Conservation (phyloP, 768 basidiomycete genomes). For the Dentipellis fragilis region DNA sequence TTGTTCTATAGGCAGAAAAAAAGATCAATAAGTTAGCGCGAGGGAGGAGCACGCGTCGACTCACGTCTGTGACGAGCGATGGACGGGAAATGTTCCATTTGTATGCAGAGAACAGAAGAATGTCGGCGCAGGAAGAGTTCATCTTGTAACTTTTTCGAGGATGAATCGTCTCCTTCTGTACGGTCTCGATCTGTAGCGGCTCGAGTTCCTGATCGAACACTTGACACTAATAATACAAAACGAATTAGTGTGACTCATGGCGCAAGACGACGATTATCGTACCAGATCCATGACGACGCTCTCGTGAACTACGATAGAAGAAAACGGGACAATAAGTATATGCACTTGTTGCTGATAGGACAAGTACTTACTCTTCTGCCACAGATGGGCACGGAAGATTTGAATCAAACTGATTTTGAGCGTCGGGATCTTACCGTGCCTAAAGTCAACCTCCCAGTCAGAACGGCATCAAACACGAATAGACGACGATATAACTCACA, state of each 20-base stretch:
- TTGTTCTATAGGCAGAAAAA: slow-evolving; percentile 46
- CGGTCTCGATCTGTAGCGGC: slow-evolving; percentile 96
- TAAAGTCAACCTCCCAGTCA: slow-evolving; percentile 20
- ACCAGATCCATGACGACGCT: slow-evolving; percentile 89
- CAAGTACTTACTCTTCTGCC: slow-evolving; percentile 87
- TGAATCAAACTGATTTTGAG: slow-evolving; percentile 98
- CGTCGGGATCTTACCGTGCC: slow-evolving; percentile 97
- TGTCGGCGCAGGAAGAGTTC: slow-evolving; percentile 99
- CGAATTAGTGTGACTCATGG: background rate
- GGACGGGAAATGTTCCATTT: slow-evolving; percentile 99
- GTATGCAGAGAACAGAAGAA: slow-evolving; percentile 91
- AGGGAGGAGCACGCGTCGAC: slow-evolving; percentile 16
- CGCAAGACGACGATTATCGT: slow-evolving; percentile 9
- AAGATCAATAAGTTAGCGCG: slow-evolving; percentile 2
- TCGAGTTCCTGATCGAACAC: slow-evolving; percentile 99
- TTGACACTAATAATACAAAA: slow-evolving; percentile 64
- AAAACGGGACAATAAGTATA: slow-evolving; percentile 3
- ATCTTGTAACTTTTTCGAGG: slow-evolving; percentile 99
- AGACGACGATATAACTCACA: slow-evolving; percentile 30
- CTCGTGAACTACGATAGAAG: slow-evolving; percentile 58
- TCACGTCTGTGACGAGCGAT: slow-evolving; percentile 86
- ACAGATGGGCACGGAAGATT: slow-evolving; percentile 99
- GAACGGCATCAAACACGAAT: background rate
- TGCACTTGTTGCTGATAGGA: slow-evolving; percentile 17
- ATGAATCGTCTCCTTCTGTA: slow-evolving; percentile 99